Base-by-base conservation (phyloP, 2,329 filamentous ascomycete species). In the Trichoderma afroharzianum region DNA sequence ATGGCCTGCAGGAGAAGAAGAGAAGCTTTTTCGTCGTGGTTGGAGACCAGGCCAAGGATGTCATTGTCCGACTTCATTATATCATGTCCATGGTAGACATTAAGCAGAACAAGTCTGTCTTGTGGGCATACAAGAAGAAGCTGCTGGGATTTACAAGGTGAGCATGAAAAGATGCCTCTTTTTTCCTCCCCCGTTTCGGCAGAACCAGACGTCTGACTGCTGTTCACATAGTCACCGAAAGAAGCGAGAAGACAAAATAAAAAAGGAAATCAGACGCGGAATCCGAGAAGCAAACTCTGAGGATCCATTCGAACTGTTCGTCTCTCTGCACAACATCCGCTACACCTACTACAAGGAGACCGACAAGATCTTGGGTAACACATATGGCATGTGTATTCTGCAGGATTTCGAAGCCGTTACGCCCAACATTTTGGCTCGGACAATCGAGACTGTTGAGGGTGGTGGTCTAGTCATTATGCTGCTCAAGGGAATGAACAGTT, bases 261-360 rank as follows among this genome's bases (percentile, higher is more conserved):
- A 97, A 85, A 97, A 95, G 82, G 96, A 99, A 79, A 94, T 99
- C 82, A 98, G 97, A 85, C 90, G 94, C 77, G 96, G 96, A 58
- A 94, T 95, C 75, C 90, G 97, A 79, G 96, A 99, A 82, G 90
- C 93, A 74, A 97, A 99, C 81, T 88, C 90, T 69, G 94, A 97
- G 80, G 96, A 99, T 80, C 93, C 96, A 0, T 99, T 99, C 85
- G 96, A 99, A 83, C 89, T 98, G 69, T 99, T 98, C 83, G 92
- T 98, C 77, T 96, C 94, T 72, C 90, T 97, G 71, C 93, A 98
- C 84, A 94, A 98, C 82, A 97, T 99, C 80, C 93, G 96, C 82
- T 99, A 99, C 88, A 94, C 96, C 71, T 99, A 97, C 87, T 99
- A 99, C 86, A 99, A 99, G 84, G 96, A 99, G 85, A 98, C 96